Evolutionary conservation across 2,329 filamentous ascomycete species (phyloP), one percentile per base, ranked within the genome.

Genomic region (Colletotrichum spinosum): DNA sequence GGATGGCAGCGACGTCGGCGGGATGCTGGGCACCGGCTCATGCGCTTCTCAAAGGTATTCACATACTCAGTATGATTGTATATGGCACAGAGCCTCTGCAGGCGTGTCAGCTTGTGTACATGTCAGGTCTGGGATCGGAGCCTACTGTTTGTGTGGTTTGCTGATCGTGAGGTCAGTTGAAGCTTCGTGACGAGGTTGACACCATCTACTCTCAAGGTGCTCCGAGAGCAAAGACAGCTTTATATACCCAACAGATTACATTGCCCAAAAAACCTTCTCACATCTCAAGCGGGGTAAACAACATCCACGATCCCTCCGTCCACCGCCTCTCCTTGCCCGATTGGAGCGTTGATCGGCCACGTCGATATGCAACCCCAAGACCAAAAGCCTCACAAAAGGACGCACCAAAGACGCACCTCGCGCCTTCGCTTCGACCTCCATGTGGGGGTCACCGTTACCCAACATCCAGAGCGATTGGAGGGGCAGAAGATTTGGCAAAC

Each of bases 21-120:
- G 72, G 69, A 69, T 68, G 69, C 34, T 63, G 73, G 78, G 81
- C 87, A 90, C 87, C 87, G 87, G 87, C 86, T 85, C 87, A 90
- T 86, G 86, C 86, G 81, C 39, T 44, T 41, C n/a, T 42, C 45
- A 54, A 41, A 25, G 52, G 58, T 42, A 34, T 55, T 58, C 48
- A 66, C 63, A 66, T 66, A 66, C 63, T 66, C 41, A 33, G 33
- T 34, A 34, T 35, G 13, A n/a, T 35, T 11, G 3, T 25, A 25
- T 25, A 25, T 44, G 41, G 55, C 55, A 49, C 9, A 17, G 15
- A 49, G 63, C 53, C 53, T 66, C 63, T 66, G 59, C 39, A 1
- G 11, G 11, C 5, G 17, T 57, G 63, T 66, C 63, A 66, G 63
- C 55, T 38, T 52, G 42, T 49, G 25, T 57, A 34, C 42, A 10